Base-by-base conservation (phyloP, 179 eudicot species). In the Silene coronaria region DNA sequence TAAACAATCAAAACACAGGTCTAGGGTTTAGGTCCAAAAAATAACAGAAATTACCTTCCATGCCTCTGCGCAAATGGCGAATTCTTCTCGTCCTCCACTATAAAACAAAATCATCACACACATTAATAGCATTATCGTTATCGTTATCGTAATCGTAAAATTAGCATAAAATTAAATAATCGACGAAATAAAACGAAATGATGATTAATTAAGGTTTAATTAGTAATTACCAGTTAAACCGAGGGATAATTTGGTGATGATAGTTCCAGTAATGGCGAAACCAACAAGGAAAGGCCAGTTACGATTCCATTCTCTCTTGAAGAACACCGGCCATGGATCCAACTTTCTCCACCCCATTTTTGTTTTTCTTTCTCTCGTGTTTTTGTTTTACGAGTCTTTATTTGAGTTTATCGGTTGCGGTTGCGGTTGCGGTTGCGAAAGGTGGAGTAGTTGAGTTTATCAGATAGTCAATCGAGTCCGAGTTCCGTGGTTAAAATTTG, bases 261-360 rank as follows among this genome's bases (percentile, higher is more conserved):
- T 79, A 48, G 87, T 32, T 16, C 89, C 90, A 62, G 91, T 90
- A 26, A 84, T 23, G 71, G 89, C 88, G 78, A 89, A 89, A 6
- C 94, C 94, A 34, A 79, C 85, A 51, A 89, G 91, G 77, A 89
- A 89, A 1, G 91, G 91, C 91, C 91, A 88, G 78, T 81, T 86
- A 27, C 94, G 88, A 10, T 81, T 84, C 81, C 83, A 90, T 57
- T 90, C 95, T 74, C 95, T 79, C 84, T 64, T 84, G 89, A 90
- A 90, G 84, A 90, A 90, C 2, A 88, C 79, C 3, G 89, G 84
- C 91, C 91, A 90, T 36, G 90, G 91, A 88, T 90, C 95, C 81
- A 90, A 88, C 63, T 87, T 85, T 66, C 84, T 87, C 88, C 86
- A 85, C 46, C 70, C 85, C 89, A 83, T 86, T 36, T 8, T 80